phyloP scores from a whole-genome alignment of 225 moss, liverwort and hornwort species.

The Straminergon stramineum region DNA sequence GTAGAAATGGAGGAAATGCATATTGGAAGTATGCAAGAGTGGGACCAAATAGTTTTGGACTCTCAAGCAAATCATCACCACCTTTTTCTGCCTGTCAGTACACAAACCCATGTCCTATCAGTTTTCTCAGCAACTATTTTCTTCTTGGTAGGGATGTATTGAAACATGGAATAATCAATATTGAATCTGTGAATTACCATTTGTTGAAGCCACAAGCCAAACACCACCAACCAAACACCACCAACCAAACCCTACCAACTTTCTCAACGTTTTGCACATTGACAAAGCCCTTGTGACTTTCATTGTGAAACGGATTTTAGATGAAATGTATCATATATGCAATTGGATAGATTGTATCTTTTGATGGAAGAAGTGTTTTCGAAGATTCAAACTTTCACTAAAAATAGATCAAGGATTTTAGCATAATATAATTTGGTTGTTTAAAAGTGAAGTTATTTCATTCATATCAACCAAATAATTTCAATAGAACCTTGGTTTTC shows the following conservation, averaged over 20 bases:
- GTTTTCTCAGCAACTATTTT: neutral
- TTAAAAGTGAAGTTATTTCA: accelerated
- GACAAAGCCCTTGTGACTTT: neutral
- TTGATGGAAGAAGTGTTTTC: neutral
- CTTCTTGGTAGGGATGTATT: neutral
- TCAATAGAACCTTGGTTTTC: neutral
- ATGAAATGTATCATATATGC: neutral
- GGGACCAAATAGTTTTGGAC: neutral
- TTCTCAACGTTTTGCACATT: neutral
- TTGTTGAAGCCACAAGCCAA: neutral
- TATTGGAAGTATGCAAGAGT: neutral
- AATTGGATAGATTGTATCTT: neutral
- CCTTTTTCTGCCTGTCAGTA: neutral
- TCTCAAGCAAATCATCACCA: neutral
- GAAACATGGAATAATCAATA: neutral
- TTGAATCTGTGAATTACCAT: neutral
- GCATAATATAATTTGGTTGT: no score
- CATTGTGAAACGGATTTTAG: neutral
- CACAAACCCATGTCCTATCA: neutral
- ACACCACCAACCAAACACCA: neutral
- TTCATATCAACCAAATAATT: neutral
- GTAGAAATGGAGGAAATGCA: neutral
- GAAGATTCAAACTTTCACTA: neutral
- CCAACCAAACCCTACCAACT: neutral
- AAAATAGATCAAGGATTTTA: neutral